phyloP scores from a whole-genome alignment of 371 early-diverging fungal species.

The Rhizopus delemar region DNA sequence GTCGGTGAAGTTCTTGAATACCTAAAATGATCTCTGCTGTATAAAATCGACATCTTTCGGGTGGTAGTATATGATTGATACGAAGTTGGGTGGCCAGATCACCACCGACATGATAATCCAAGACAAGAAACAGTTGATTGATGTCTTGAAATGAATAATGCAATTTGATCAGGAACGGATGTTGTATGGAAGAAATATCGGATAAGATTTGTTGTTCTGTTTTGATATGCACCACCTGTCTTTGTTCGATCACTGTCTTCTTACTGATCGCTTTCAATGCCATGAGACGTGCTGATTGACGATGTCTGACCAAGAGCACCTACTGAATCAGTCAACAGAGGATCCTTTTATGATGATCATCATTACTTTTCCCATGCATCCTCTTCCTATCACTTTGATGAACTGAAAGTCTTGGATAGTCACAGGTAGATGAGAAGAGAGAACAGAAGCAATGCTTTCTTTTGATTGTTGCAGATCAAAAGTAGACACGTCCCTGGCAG shows the following conservation, averaged over 20 bases:
- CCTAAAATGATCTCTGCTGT: slow-evolving; percentile 88
- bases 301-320: slow-evolving; percentile 85
- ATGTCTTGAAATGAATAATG: slow-evolving; percentile 94
- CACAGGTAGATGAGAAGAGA: slow-evolving; percentile 9
- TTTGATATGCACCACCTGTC: slow-evolving; percentile 79
- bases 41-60: slow-evolving; percentile 62
- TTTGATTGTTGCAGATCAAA: background rate
- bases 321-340: slow-evolving; percentile 23
- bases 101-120: slow-evolving; percentile 91
- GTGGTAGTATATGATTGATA: slow-evolving; percentile 35
- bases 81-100: slow-evolving; percentile 64
- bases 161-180: slow-evolving; percentile 93
- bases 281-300: slow-evolving; percentile 56
- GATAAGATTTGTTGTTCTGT: slow-evolving; percentile 55
- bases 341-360: background rate
- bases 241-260: slow-evolving; percentile 81
- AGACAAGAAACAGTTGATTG: slow-evolving; percentile 93
- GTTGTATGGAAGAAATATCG: slow-evolving; percentile 54
- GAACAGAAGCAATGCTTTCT: background rate
- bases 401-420: slow-evolving; percentile 53
- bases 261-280: slow-evolving; percentile 98
- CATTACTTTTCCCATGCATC: slow-evolving; percentile 52
- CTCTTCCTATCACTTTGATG: slow-evolving; percentile 55
- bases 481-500: slow-evolving; percentile 8
- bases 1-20: slow-evolving; percentile 82